Evolutionary conservation across 2,329 filamentous ascomycete genomes (phyloP).

Genomic region (Penicillium digitatum): DNA sequence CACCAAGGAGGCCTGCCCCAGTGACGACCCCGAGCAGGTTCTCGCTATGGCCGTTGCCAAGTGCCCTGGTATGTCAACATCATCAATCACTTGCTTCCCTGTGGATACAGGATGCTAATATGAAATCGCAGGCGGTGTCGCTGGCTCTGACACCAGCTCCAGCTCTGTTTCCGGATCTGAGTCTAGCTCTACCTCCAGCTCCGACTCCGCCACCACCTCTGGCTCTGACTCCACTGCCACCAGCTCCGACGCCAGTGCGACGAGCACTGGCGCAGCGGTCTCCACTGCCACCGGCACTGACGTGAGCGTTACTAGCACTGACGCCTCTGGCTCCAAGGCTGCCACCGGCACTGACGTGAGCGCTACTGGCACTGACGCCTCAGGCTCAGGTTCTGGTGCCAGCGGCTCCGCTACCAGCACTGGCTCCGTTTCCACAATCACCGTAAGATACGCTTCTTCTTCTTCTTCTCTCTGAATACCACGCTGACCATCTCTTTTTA

Average conservation of each 20-base stretch:
- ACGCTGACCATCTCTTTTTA: background rate
- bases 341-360: conserved; percentile 9
- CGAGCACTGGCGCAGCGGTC: background rate
- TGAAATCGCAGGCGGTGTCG: conserved; percentile 10
- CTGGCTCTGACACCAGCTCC: conserved; percentile 9
- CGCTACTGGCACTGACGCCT: conserved; percentile 2
- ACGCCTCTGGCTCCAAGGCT: conserved; percentile 11
- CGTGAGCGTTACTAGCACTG: background rate
- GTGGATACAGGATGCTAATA: conserved; percentile 1
- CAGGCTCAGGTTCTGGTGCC: conserved; percentile 3
- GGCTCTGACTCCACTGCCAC: background rate
- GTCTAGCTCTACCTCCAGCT: background rate
- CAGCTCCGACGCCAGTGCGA: background rate
- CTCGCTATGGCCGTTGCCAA: conserved; percentile 33
- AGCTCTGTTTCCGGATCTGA: background rate
- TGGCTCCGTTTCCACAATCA: conserved; percentile 1
- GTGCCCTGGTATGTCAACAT: conserved; percentile 32
- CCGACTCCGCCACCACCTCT: background rate
- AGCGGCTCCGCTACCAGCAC: conserved; percentile 12
- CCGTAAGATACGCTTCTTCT: background rate
- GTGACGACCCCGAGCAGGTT: conserved; percentile 33
- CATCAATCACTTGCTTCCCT: background rate
- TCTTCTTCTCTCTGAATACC: background rate
- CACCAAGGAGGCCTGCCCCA: conserved; percentile 43
- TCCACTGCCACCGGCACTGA: background rate